phyloP scores from a whole-genome alignment of 1,284 basidiomycete genomes.

The Ganoderma meredithae region DNA sequence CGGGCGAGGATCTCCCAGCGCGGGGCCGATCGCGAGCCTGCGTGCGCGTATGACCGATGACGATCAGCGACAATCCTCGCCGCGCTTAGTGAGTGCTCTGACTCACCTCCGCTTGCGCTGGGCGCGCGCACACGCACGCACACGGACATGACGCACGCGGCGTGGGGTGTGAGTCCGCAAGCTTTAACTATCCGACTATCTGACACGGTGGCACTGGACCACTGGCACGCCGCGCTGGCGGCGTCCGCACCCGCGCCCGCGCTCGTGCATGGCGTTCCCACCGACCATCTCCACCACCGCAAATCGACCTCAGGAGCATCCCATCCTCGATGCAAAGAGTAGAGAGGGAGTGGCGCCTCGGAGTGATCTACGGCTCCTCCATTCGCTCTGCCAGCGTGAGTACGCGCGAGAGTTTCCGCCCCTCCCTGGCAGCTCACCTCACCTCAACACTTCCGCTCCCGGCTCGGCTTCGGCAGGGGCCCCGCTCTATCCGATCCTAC shows the following conservation, averaged over 20 bases:
- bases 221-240: not conserved
- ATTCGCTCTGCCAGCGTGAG: too few species aligned
- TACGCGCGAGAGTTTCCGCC: not conserved
- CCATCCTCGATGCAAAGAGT: not conserved
- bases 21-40: not conserved
- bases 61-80: slow-evolving; percentile 12
- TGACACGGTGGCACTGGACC: too few species aligned
- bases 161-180: too few species aligned
- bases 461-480: not conserved
- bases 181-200: not conserved
- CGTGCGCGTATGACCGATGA: slow-evolving; percentile 3
- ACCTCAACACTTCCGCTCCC: not conserved
- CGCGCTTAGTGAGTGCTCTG: not conserved
- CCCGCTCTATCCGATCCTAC: too few species aligned
- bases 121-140: slow-evolving; percentile 2
- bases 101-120: not conserved
- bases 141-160: not conserved
- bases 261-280: not conserved
- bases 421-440: not conserved
- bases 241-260: too few species aligned
- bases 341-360: not conserved
- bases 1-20: slow-evolving; percentile 3
- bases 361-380: not conserved
- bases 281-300: not conserved
- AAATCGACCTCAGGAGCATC: not conserved